Base-by-base conservation (phyloP, 2,329 filamentous ascomycete genomes). In the Aspergillus ibericus region DNA sequence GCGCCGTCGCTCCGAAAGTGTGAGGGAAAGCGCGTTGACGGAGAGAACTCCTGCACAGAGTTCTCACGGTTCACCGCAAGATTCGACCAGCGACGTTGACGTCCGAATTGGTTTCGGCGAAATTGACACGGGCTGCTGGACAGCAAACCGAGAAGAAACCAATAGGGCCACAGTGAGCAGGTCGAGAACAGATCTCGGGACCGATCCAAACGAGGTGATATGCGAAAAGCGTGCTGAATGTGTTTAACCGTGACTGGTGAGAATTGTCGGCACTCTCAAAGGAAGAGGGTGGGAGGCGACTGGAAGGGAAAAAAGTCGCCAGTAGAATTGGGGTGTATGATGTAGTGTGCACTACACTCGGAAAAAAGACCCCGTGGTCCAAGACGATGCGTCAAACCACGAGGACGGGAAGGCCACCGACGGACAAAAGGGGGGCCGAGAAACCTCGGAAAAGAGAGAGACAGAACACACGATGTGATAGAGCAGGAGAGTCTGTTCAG, bases 1-100 rank as follows among this genome's bases (percentile, higher is more conserved):
- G 76, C 71, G 67, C 63, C 71, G 65, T 64, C 65, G 75, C 75
- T 77, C 77, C 77, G 77, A 75, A 61, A 58, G 76, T 71, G 69
- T 66, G 66, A 61, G 50, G 59, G 52, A 44, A 49, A 46, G 56
- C 58, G 59, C 56, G 50, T 59, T 51, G 59, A 55, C 51, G 62
- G 51, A 46, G 44, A 59, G 53, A 59, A 44, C 55, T 55, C 58
- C 52, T 56, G 47, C 22, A 52, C 47, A 59, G 49, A 60, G 49
- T 56, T 27, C 58, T 64, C 56, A 62, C 64, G 49, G 36, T 58
- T 56, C 52, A 56, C 64, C 58, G 56, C 54, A 52, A 50, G 58
- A 35, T 34, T 57, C 59, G 42, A 55, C 44, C 42, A 35, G 60
- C 63, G 53, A 62, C 36, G 47, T 60, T 60, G 46, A 49, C 12